Evolutionary conservation across 495 filamentous ascomycete species (phyloP).

Genomic region (Aspergillus sclerotiicarbonarius): DNA sequence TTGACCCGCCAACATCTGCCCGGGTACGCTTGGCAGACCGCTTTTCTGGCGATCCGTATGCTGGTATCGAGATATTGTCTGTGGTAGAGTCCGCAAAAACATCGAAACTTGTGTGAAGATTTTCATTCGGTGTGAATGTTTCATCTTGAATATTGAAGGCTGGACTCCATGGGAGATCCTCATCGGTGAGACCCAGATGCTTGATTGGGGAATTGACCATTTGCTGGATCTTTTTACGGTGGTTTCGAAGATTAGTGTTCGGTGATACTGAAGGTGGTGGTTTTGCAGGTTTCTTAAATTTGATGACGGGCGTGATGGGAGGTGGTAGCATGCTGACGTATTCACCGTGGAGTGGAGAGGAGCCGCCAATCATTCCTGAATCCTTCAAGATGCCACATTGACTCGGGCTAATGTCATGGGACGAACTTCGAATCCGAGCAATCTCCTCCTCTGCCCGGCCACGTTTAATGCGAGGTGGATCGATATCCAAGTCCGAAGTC

Average conservation of each 20-base stretch:
- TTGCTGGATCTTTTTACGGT: slow-evolving; percentile 80
- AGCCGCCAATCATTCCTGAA: slow-evolving; percentile 45
- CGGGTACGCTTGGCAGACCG: slow-evolving; percentile 64
- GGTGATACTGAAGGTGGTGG: slow-evolving; percentile 88
- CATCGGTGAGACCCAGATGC: slow-evolving; percentile 62
- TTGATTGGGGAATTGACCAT: slow-evolving; percentile 87
- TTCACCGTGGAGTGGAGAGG: slow-evolving; percentile 58
- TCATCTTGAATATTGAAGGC: slow-evolving; percentile 66
- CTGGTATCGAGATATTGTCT: slow-evolving; percentile 47
- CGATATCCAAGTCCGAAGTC: slow-evolving; percentile 68
- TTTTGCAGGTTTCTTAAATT: slow-evolving; percentile 77
- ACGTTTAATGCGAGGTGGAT: slow-evolving; percentile 75
- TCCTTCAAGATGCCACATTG: slow-evolving; percentile 52
- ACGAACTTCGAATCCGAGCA: slow-evolving; percentile 86
- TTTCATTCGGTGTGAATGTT: slow-evolving; percentile 45
- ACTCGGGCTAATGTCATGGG: slow-evolving; percentile 81
- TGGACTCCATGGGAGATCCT: slow-evolving; percentile 71
- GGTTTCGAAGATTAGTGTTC: slow-evolving; percentile 89
- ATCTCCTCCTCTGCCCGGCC: slow-evolving; percentile 96
- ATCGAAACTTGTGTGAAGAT: slow-evolving; percentile 60
- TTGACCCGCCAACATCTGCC: slow-evolving; percentile 48
- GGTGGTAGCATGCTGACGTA: slow-evolving; percentile 65
- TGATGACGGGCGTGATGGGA: slow-evolving; percentile 81
- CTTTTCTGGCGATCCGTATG: slow-evolving; percentile 73
- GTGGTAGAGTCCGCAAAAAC: slow-evolving; percentile 66